Conservation (phyloP, 768 basidiomycete species). For the Leccinum boreale region DNA sequence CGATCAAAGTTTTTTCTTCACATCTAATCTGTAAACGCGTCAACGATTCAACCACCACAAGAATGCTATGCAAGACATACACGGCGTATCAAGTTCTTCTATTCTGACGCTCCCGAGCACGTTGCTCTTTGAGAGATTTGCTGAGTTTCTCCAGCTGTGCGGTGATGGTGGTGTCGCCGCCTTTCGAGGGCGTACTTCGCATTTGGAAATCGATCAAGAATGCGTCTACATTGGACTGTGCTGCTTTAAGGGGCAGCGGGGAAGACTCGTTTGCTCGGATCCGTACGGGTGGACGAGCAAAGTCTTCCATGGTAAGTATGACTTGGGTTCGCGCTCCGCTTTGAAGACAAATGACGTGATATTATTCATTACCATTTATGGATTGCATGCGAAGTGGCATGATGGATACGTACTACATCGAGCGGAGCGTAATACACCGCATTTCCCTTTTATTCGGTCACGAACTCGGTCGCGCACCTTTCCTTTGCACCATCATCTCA, state of each 20-base stretch:
- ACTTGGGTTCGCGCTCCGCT: not conserved
- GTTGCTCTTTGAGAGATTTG: conserved; percentile 50
- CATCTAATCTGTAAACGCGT: conserved; percentile 4
- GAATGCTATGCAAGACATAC: not conserved
- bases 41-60: not conserved
- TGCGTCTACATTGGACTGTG: conserved; percentile 39
- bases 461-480: not conserved
- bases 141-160: conserved; percentile 59
- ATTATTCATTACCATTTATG: too few relatives aligned
- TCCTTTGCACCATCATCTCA: not conserved
- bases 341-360: not conserved
- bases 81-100: not conserved
- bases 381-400: conserved; percentile 6
- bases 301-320: conserved; percentile 38
- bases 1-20: not conserved
- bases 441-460: not conserved
- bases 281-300: conserved; percentile 46
- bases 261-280: conserved; percentile 37
- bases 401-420: not conserved
- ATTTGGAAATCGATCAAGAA: conserved; percentile 51
- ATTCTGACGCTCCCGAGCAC: conserved; percentile 23
- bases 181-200: conserved; percentile 44
- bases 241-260: conserved; percentile 37
- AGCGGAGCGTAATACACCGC: not conserved
- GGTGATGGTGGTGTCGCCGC: conserved; percentile 52